Evolutionary conservation across 345 rosid species (phyloP).

Genomic region (Populus davidiana): DNA sequence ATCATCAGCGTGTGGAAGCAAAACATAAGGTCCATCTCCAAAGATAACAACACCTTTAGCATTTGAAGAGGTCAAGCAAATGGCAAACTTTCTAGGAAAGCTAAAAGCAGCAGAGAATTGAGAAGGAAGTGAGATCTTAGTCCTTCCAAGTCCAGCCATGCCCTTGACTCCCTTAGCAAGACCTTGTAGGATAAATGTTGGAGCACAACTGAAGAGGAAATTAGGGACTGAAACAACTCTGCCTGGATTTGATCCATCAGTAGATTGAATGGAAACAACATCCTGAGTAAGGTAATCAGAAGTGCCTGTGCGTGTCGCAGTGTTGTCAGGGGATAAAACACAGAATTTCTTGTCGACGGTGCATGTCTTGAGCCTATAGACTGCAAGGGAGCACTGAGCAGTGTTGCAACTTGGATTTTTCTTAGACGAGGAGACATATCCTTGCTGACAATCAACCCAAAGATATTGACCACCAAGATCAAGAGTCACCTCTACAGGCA

Average conservation of each 20-base stretch:
- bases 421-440: slow-evolving; percentile 12
- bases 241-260: slow-evolving; percentile 13
- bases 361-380: too few relatives aligned
- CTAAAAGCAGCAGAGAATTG: slow-evolving; percentile 19
- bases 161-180: slow-evolving; percentile 15
- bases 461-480: slow-evolving; percentile 22
- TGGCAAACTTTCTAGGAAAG: neutral
- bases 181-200: neutral
- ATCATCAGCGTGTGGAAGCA: slow-evolving; percentile 49
- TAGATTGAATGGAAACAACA: slow-evolving; percentile 16
- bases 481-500: slow-evolving; percentile 9
- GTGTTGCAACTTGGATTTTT: slow-evolving; percentile 18
- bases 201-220: slow-evolving; percentile 7
- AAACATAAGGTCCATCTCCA: slow-evolving; percentile 52
- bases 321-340: slow-evolving; percentile 2
- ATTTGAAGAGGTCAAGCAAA: slow-evolving; percentile 28
- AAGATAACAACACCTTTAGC: slow-evolving; percentile 51
- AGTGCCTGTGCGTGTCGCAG: neutral
- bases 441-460: slow-evolving; percentile 16
- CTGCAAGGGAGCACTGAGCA: slow-evolving; percentile 19
- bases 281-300: slow-evolving; percentile 13
- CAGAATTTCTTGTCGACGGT: too few relatives aligned
- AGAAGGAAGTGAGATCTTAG: slow-evolving; percentile 13
- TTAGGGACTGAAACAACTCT: neutral
- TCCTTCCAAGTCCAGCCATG: slow-evolving; percentile 19